Evolutionary conservation across 139 green algal genomes (phyloP).

Genomic region (Nannochloris sp.): DNA sequence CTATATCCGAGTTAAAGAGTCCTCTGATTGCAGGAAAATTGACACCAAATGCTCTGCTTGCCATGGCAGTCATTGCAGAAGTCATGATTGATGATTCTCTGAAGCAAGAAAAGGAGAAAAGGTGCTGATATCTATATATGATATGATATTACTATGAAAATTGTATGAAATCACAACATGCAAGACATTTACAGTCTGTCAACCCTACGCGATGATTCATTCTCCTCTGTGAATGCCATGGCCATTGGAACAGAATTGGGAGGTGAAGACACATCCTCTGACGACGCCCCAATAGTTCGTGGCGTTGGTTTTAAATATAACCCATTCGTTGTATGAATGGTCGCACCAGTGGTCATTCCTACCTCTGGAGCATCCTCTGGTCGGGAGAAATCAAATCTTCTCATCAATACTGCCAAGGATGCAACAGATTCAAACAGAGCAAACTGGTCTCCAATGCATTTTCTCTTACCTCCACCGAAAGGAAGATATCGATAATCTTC

Average conservation of each 20-base stretch:
- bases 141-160: too few species aligned
- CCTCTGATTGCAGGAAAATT: slow-evolving; percentile 6
- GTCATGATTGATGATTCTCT: not conserved
- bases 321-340: slow-evolving; percentile 76
- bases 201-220: too few species aligned
- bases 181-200: too few species aligned
- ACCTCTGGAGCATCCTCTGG: slow-evolving; percentile 44
- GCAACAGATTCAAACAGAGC: slow-evolving; percentile 82
- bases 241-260: not conserved
- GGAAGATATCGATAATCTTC: slow-evolving; percentile 59
- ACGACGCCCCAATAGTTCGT: not conserved
- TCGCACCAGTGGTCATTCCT: slow-evolving; percentile 74
- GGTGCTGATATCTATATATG: too few species aligned
- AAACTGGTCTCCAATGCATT: slow-evolving; percentile 87
- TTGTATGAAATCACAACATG: too few species aligned
- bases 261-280: not conserved
- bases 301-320: slow-evolving; percentile 44
- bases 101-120: not conserved
- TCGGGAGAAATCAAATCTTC: slow-evolving; percentile 70
- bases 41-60: slow-evolving; percentile 15
- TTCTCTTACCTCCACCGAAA: slow-evolving; percentile 72
- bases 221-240: too few species aligned
- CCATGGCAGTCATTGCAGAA: slow-evolving; percentile 15
- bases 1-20: slow-evolving; percentile 4
- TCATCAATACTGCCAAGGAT: slow-evolving; percentile 72